A percentile compares a stretch with the other conserved stretches of the same genome.
These are phyloP conservation scores for Colletotrichum siamense DNA, from an alignment of 2,329 filamentous ascomycete genomes.

Conservation along the genomic window DNA sequence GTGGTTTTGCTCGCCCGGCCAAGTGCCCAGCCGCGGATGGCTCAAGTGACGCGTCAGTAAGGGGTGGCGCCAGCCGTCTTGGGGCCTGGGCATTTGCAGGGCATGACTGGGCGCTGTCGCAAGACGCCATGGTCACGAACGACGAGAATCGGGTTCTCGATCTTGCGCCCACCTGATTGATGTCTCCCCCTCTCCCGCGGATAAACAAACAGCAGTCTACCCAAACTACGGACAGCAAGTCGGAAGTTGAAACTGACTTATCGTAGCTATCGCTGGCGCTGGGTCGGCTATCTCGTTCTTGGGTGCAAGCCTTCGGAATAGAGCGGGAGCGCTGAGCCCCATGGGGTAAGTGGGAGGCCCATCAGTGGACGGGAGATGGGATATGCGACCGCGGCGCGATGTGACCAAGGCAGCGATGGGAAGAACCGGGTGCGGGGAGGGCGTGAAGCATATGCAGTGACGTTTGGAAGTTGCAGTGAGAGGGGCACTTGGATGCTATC, in stretches of 20 bases:
- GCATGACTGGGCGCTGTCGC: neutral
- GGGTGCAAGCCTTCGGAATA: conserved; percentile 8
- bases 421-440: conserved; percentile 8
- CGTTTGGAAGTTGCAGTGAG: neutral
- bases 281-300: conserved; percentile 3
- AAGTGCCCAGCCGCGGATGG: neutral
- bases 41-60: conserved; percentile 8
- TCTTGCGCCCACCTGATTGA: neutral
- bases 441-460: neutral
- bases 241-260: conserved; percentile 16
- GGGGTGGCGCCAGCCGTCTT: neutral
- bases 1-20: neutral
- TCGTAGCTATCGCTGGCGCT: neutral
- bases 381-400: neutral
- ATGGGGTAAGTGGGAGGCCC: conserved; percentile 16
- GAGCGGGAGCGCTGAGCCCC: conserved; percentile 17
- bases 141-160: neutral
- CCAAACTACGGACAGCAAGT: neutral
- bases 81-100: neutral
- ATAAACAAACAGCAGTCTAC: neutral
- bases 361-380: conserved; percentile 2
- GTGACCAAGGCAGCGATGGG: neutral
- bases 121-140: neutral
- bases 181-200: too few relatives aligned
- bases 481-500: neutral